phyloP scores from a whole-genome alignment of 352 stramenopile species.

The Phytopythium kandeliae region DNA sequence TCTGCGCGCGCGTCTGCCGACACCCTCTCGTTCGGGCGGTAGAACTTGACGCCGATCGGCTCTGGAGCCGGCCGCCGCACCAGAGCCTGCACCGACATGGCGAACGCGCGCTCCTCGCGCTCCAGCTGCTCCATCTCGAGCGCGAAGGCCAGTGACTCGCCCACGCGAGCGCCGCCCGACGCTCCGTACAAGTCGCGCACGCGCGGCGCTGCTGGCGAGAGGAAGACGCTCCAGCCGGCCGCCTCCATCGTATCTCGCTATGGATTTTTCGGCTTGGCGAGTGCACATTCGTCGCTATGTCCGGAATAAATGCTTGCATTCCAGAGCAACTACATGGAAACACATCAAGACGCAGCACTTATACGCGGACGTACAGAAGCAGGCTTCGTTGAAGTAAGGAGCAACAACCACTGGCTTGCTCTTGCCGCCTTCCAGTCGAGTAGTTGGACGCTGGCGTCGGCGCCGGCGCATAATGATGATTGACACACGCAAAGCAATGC shows the following conservation, averaged over 20 bases:
- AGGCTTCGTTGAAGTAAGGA: not conserved
- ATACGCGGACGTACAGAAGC: too few relatives aligned
- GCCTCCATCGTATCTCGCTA: not conserved
- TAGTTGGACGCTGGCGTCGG: not conserved
- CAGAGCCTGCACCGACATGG: constrained; percentile 39
- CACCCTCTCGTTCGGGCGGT: constrained; percentile 12
- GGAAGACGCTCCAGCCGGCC: constrained; percentile 14
- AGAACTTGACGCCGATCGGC: constrained; percentile 62
- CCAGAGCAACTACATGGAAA: too few relatives aligned
- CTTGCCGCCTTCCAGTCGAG: not conserved
- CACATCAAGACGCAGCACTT: too few relatives aligned
- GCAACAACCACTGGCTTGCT: too few relatives aligned
- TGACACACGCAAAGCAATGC: not conserved
- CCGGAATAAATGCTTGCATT: too few relatives aligned
- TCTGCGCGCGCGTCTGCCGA: not conserved
- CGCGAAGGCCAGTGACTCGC: constrained; percentile 35
- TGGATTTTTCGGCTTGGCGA: not conserved
- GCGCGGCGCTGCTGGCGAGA: constrained; percentile 22
- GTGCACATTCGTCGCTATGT: too few relatives aligned
- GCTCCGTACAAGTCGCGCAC: constrained; percentile 59
- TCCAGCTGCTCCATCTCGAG: constrained; percentile 53
- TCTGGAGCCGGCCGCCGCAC: constrained; percentile 38
- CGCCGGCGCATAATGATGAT: constrained; percentile 5
- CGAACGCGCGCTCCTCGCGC: constrained; percentile 45
- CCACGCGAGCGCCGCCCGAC: constrained; percentile 32